Percentiles rank a stretch among this genome's conserved stretches.
Evolutionary conservation across 2,329 filamentous ascomycete genomes (phyloP).

Genomic region (Nigrospora sphaerica): DNA sequence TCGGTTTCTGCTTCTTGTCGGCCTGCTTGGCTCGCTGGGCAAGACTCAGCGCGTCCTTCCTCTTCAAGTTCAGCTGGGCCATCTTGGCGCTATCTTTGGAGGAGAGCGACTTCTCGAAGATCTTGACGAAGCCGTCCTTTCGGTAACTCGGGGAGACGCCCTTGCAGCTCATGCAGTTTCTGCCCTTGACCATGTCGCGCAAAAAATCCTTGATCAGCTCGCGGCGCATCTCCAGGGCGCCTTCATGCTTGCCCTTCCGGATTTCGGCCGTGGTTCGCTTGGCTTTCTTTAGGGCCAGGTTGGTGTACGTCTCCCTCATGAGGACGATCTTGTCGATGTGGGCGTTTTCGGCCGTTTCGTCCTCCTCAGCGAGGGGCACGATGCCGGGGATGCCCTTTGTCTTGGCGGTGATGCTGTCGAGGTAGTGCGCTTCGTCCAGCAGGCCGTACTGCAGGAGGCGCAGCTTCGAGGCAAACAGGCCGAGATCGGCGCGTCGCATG

Average conservation of each 20-base stretch:
- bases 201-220: slow-evolving; percentile 77
- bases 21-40: slow-evolving; percentile 24
- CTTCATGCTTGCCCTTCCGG: slow-evolving; percentile 70
- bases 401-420: slow-evolving; percentile 31
- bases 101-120: slow-evolving; percentile 77
- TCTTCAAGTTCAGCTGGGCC: slow-evolving; percentile 59
- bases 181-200: slow-evolving; percentile 59
- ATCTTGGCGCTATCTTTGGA: slow-evolving; percentile 72
- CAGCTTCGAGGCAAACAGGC: slow-evolving; percentile 76
- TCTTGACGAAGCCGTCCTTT: slow-evolving; percentile 87
- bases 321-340: slow-evolving; percentile 44
- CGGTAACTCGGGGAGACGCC: slow-evolving; percentile 77
- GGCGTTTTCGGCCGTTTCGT: slow-evolving; percentile 53
- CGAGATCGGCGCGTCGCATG: slow-evolving; percentile 67
- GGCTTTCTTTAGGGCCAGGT: slow-evolving; percentile 58
- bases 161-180: slow-evolving; percentile 59
- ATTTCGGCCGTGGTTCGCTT: slow-evolving; percentile 40
- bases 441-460: slow-evolving; percentile 80
- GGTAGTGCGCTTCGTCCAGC: slow-evolving; percentile 44
- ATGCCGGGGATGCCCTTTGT: slow-evolving; percentile 26
- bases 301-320: slow-evolving; percentile 61
- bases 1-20: slow-evolving; percentile 29
- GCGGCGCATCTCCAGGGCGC: slow-evolving; percentile 69
- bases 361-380: slow-evolving; percentile 37
- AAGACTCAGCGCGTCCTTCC: slow-evolving; percentile 63